A percentile compares a stretch with the other conserved stretches of the same genome.
phyloP scores from a whole-genome alignment of 2,329 filamentous ascomycete genomes.

The Xylariaceae sp. region DNA sequence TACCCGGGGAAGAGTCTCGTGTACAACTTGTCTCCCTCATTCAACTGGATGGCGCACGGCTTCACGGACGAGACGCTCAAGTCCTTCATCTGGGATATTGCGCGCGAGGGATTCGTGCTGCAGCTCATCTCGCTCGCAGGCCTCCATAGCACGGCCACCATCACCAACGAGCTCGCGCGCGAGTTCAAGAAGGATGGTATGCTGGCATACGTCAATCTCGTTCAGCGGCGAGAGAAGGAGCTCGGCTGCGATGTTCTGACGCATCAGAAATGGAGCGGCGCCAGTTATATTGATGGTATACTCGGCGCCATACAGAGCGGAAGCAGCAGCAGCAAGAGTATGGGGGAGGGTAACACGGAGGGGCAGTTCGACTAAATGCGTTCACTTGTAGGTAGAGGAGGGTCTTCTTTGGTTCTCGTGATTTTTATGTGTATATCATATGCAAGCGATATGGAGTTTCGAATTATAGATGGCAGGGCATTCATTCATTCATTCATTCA shows the following conservation, averaged over 20 bases:
- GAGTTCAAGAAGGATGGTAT: conserved; percentile 88
- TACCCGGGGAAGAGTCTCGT: conserved; percentile 82
- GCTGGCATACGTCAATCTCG: conserved; percentile 92
- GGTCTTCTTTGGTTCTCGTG: background rate
- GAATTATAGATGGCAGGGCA: background rate
- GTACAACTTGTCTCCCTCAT: conserved; percentile 93
- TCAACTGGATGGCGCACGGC: conserved; percentile 97
- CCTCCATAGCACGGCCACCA: conserved; percentile 59
- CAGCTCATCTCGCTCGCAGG: conserved; percentile 64
- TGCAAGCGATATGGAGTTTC: background rate
- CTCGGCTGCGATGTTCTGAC: conserved; percentile 87
- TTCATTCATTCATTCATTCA: background rate
- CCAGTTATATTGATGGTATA: conserved; percentile 77
- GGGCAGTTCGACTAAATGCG: conserved; percentile 46
- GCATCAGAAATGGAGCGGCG: conserved; percentile 79
- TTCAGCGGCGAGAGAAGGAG: conserved; percentile 87
- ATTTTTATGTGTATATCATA: background rate
- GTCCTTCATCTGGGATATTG: conserved; percentile 95
- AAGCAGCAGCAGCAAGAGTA: conserved; percentile 79
- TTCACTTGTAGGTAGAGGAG: background rate
- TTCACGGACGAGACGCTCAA: conserved; percentile 78
- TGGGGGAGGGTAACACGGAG: conserved; percentile 94
- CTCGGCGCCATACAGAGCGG: conserved; percentile 86
- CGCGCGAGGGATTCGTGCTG: conserved; percentile 72
- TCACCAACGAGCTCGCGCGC: conserved; percentile 68